Evolutionary conservation across 2,329 filamentous ascomycete species (phyloP).

Genomic region (Chaetomium sp.): DNA sequence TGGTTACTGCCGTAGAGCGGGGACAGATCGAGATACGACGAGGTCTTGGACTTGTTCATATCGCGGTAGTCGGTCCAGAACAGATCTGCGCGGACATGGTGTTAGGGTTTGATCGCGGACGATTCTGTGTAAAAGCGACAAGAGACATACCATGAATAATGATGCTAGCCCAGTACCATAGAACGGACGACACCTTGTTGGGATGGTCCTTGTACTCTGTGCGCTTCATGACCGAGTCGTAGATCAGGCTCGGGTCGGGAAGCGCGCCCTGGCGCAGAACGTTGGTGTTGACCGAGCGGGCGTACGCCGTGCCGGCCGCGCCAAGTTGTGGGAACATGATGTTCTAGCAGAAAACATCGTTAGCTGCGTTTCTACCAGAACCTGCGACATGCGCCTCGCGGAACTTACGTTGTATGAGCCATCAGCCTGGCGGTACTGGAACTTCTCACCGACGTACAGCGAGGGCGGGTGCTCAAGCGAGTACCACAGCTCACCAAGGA

Average conservation of each 20-base stretch:
- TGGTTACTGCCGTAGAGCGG: conserved; percentile 66
- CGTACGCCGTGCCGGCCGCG: conserved; percentile 61
- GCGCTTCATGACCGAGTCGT: conserved; percentile 55
- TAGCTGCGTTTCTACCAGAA: neutral
- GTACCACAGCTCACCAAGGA: conserved; percentile 65
- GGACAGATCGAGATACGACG: conserved; percentile 64
- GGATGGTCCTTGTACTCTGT: conserved; percentile 51
- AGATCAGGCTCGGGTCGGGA: conserved; percentile 59
- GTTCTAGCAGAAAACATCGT: conserved; percentile 39
- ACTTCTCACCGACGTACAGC: conserved; percentile 56
- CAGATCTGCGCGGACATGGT: conserved; percentile 40
- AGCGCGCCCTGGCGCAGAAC: conserved; percentile 55
- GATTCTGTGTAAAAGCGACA: no score
- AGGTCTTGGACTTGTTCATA: conserved; percentile 57
- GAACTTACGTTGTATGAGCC: conserved; percentile 57
- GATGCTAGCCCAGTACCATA: conserved; percentile 68
- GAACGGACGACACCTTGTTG: conserved; percentile 64
- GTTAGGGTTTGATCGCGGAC: neutral
- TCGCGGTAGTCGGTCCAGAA: conserved; percentile 64
- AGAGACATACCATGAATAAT: conserved; percentile 56
- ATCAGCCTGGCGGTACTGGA: conserved; percentile 61
- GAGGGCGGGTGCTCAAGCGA: conserved; percentile 66
- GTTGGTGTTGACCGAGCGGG: conserved; percentile 55
- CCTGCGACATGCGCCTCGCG: neutral
- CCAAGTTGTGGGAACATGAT: conserved; percentile 59